A percentile compares a stretch with the other conserved stretches of the same genome.
phyloP scores from a whole-genome alignment of 164 flowering plant species.

The Chimonanthus praecox region DNA sequence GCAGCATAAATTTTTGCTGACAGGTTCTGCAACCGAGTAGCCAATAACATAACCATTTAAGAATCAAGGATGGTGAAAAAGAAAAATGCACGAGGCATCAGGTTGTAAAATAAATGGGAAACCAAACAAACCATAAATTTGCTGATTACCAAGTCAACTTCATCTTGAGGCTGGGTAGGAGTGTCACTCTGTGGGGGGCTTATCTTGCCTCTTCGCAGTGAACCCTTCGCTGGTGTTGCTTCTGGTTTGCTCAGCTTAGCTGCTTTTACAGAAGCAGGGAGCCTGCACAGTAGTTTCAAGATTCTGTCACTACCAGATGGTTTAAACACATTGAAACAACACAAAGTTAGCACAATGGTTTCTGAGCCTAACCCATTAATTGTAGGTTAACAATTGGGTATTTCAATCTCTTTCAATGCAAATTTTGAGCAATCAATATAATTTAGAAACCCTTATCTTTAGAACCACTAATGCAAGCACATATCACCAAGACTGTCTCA shows the following conservation, averaged over 20 bases:
- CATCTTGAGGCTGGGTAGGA: conserved; percentile 43
- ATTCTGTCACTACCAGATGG: background rate
- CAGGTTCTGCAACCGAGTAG: conserved; percentile 37
- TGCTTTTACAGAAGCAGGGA: conserved; percentile 53
- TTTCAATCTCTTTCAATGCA: background rate
- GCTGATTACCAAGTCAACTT: conserved; percentile 50
- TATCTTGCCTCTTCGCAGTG: conserved; percentile 35
- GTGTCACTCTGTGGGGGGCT: conserved; percentile 26
- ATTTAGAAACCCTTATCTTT: background rate
- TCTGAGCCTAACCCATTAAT: background rate
- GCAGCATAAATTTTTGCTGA: conserved; percentile 68
- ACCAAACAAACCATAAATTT: background rate
- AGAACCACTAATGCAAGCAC: background rate
- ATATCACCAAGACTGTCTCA: background rate
- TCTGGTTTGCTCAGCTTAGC: conserved; percentile 36
- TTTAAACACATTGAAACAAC: background rate
- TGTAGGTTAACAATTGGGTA: background rate
- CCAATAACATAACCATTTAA: conserved; percentile 1
- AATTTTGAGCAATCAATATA: background rate
- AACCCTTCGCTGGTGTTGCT: conserved; percentile 58
- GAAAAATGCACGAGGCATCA: background rate
- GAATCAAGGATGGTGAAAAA: background rate
- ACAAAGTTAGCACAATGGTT: background rate
- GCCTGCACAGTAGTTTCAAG: conserved; percentile 33
- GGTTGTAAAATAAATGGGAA: background rate